Base-by-base conservation (phyloP, 148 eudicot genomes). In the Vaccinium vitisidaea region DNA sequence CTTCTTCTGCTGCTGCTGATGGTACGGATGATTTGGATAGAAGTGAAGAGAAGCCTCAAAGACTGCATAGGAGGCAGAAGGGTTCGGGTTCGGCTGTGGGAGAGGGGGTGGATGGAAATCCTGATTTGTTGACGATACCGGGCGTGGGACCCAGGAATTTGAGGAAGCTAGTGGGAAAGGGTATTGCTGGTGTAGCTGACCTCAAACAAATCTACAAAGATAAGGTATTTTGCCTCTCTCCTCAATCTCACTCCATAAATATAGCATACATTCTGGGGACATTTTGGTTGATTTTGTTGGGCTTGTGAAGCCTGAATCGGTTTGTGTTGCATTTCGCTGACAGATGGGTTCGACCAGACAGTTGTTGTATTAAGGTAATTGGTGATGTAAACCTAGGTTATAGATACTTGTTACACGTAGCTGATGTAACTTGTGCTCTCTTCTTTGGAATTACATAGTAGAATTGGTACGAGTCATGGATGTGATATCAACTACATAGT, bases 131-230 rank as follows among this genome's bases (percentile, higher is more conserved):
- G 91, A 88, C 90, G n/a, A 94, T 96, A 80, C 98, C 98, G 0
- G 98, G 98, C 0, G 98, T 96, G n/a, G 98, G 98, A 63, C 98
- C 95, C 14, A 96, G 98, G 89, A 96, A 96, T 89, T 83, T 92
- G 91, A 93, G 90, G 93, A 96, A 96, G 90, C 76, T 96, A 80
- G 96, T 94, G 70, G 87, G 93, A 77, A 94, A 96, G 78, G 98
- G 98, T 16, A 93, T 94, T 89, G 94, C 88, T n/a, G 93, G 90
- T 80, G 95, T 96, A 85, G 94, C 90, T 61, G 92, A 94, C 84
- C 95, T 95, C 58, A 95, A 95, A 70, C 93, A 93, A 83, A 90
- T 95, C 27, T 95, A 95, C 79, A 91, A 87, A 53, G 96, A 95
- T 84, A 95, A 95, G 96, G 98, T 94, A 74, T 59, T 18, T 15